Base-by-base conservation (phyloP, 129 eudicot genomes). In the Artemisia argyi region DNA sequence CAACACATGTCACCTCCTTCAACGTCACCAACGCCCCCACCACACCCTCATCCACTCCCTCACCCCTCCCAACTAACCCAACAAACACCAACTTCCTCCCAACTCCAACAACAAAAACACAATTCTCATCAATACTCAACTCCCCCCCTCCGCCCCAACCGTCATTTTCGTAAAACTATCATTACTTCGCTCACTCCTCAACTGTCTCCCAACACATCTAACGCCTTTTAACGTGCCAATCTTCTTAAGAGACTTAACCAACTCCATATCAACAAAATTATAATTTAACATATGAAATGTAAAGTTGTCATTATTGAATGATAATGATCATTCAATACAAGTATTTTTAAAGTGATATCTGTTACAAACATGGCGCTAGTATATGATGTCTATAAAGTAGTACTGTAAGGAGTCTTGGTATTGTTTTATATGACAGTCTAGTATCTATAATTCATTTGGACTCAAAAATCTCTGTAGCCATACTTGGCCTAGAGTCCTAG, bases 71-170 rank as follows among this genome's bases (percentile, higher is more conserved):
- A 62, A 77, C 84, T 67, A 90, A 76, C 81, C 89, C 92, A 18
- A 91, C 77, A 44, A 94, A 59, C 5, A 94, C 76, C 87, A 94
- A 60, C 73, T 76, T 90, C 82, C 83, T 95, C 74, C 91, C 96
- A 18, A 80, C 64, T 30, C 84, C 91, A 24, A 72, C 85, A 7
- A 85, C 96, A 64, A 95, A 88, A 52, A 85, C 82, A 67, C 85
- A 77, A 65, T 55, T 72, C 68, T 81, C 73, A 52, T 79, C 91
- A 46, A 72, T 66, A 3, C 76, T 65, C 44, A 80, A 55, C 54
- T 68, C 93, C 12, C 57, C 11, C 30, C 10, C 46, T 11, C 77
- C 69, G 1, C 72, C 65, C 77, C 80, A 30, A 82, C 84, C 1
- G 74, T 65, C 81, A 78, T 57, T 70, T 76, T 66, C 5, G 76